phyloP scores from a whole-genome alignment of 139 green algal species.

The Chlorella sp. region DNA sequence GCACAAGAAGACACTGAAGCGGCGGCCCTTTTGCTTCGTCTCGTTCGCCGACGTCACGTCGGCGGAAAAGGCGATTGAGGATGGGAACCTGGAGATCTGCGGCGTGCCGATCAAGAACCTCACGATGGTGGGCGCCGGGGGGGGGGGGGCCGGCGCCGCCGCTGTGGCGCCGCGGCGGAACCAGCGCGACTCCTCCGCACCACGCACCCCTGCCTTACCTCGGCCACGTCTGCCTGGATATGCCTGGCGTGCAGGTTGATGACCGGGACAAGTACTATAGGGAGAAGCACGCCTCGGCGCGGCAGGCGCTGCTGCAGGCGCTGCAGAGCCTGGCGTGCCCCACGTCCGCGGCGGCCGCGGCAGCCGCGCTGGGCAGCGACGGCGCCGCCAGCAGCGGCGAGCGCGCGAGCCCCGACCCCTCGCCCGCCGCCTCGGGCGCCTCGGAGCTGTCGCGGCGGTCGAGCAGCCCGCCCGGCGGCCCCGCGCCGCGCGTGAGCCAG shows the following conservation, averaged over 20 bases:
- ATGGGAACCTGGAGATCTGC: slow-evolving; percentile 38
- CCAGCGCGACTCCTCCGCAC: too few species aligned
- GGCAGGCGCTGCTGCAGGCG: slow-evolving; percentile 26
- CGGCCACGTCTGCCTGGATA: not conserved
- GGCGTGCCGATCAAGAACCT: slow-evolving; percentile 45
- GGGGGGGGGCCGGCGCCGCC: not conserved
- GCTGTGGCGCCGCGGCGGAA: too few species aligned
- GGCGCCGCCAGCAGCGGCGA: not conserved
- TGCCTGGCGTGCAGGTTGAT: slow-evolving; percentile 9
- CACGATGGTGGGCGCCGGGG: slow-evolving; percentile 30
- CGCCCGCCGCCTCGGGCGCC: not conserved
- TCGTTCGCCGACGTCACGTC: slow-evolving; percentile 35
- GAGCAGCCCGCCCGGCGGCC: not conserved
- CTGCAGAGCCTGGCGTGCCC: not conserved
- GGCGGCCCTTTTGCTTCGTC: slow-evolving; percentile 51
- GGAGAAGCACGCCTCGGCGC: slow-evolving; percentile 38
- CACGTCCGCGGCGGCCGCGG: not conserved
- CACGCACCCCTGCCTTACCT: not conserved
- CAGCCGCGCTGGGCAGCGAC: slow-evolving; percentile 15
- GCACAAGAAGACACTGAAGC: slow-evolving; percentile 47
- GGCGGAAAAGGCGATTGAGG: slow-evolving; percentile 25
- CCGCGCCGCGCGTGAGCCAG: not conserved
- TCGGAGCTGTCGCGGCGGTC: not conserved
- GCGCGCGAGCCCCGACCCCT: not conserved
- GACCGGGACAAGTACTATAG: slow-evolving; percentile 43